These are phyloP conservation scores for Cornus kousa DNA, from an alignment of 148 eudicot genomes.

Conservation along the genomic window DNA sequence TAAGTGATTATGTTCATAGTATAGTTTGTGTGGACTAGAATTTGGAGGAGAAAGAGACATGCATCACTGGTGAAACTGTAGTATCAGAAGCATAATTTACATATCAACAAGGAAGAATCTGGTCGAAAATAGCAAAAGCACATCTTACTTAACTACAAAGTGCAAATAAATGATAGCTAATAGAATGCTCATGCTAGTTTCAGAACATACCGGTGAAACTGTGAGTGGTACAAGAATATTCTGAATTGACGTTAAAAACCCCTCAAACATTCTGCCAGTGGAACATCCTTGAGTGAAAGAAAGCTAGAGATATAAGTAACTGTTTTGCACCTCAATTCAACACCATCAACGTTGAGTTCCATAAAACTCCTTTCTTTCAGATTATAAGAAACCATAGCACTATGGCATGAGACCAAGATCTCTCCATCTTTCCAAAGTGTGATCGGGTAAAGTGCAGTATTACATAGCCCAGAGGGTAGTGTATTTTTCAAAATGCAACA, in stretches of 20 bases:
- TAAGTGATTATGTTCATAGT: too few relatives aligned
- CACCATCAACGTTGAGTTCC: background rate
- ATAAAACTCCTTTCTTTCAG: background rate
- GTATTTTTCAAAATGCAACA: background rate
- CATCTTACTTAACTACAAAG: too few relatives aligned
- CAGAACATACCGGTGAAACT: too few relatives aligned
- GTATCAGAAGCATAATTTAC: too few relatives aligned
- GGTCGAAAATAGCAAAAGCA: too few relatives aligned
- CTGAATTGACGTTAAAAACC: background rate
- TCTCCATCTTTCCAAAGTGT: background rate
- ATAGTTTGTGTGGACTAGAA: too few relatives aligned
- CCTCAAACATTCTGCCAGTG: background rate
- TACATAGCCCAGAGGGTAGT: background rate
- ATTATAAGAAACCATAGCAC: background rate
- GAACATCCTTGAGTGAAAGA: background rate
- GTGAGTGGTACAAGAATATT: too few relatives aligned
- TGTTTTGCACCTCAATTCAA: background rate
- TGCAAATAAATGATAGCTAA: too few relatives aligned
- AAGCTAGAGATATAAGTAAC: background rate
- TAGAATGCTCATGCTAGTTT: too few relatives aligned
- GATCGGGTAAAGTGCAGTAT: background rate
- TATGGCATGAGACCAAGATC: background rate
- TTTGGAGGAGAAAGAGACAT: too few relatives aligned
- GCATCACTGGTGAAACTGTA: too few relatives aligned
- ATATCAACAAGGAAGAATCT: too few relatives aligned